These are phyloP conservation scores for Phytophthora gonapodyides DNA, from an alignment of 352 stramenopile genomes.

Conservation along the genomic window DNA sequence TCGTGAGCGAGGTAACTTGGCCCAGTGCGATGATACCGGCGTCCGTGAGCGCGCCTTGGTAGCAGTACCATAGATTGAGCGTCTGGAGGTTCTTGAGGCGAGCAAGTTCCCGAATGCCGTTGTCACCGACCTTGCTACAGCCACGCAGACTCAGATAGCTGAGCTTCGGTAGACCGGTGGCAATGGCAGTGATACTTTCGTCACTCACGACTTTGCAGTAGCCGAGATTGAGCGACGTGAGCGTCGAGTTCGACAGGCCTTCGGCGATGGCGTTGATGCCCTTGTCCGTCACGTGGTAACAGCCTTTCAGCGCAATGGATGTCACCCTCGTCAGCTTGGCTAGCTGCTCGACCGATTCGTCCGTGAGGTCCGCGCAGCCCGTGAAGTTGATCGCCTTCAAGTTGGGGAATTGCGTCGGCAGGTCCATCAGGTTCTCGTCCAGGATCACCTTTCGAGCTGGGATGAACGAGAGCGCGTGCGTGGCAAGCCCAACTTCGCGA, in stretches of 20 bases:
- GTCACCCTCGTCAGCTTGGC: slow-evolving; percentile 41
- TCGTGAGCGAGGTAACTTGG: slow-evolving; percentile 58
- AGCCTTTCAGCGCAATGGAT: slow-evolving; percentile 67
- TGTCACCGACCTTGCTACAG: slow-evolving; percentile 62
- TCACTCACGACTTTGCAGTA: slow-evolving; percentile 83
- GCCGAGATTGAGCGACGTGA: slow-evolving; percentile 72
- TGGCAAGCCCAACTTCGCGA: slow-evolving; percentile 48
- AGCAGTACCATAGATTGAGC: slow-evolving; percentile 85
- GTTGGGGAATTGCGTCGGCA: slow-evolving; percentile 54
- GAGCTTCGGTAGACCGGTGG: slow-evolving; percentile 39
- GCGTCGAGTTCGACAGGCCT: slow-evolving; percentile 13
- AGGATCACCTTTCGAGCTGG: slow-evolving; percentile 46
- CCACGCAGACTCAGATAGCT: slow-evolving; percentile 66
- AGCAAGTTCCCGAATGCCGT: slow-evolving; percentile 50
- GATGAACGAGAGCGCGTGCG: slow-evolving; percentile 60
- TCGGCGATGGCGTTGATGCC: slow-evolving; percentile 41
- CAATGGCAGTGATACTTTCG: slow-evolving; percentile 53
- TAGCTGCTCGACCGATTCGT: slow-evolving; percentile 50
- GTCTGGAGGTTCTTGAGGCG: slow-evolving; percentile 46
- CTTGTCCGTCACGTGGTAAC: slow-evolving; percentile 62
- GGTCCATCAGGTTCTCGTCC: slow-evolving; percentile 47
- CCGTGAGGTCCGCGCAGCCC: slow-evolving; percentile 61
- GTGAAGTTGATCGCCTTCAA: slow-evolving; percentile 64
- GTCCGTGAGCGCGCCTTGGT: slow-evolving; percentile 77
- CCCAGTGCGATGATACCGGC: slow-evolving; percentile 54